Percentiles rank a stretch among this genome's conserved stretches.
phyloP scores from a whole-genome alignment of 768 basidiomycete species.

The Clitopilus passeckerianus region DNA sequence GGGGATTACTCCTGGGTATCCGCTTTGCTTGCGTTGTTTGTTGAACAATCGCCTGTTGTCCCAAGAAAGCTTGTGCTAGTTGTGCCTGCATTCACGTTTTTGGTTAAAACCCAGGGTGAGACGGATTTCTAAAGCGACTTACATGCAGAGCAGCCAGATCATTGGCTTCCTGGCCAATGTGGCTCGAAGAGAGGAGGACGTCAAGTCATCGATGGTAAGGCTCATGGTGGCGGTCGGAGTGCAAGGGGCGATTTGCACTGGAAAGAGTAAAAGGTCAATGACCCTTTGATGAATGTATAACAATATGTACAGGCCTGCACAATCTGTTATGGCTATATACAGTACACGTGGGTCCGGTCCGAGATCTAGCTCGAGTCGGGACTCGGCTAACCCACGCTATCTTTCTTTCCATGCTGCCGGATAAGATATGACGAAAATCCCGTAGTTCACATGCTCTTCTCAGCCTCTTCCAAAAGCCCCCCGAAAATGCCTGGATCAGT shows the following conservation, averaged over 20 bases:
- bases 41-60: slow-evolving; percentile 15
- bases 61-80: slow-evolving; percentile 40
- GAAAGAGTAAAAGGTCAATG: slow-evolving; percentile 7
- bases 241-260: slow-evolving; percentile 9
- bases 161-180: slow-evolving; percentile 51
- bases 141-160: slow-evolving; percentile 55
- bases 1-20: not conserved
- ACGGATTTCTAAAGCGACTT: slow-evolving; percentile 4
- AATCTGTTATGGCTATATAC: not conserved
- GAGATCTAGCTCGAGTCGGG: not conserved
- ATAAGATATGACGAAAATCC: not conserved
- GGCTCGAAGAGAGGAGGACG: slow-evolving; percentile 44
- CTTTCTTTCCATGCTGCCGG: not conserved
- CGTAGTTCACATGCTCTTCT: not conserved
- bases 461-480: slow-evolving; percentile 8
- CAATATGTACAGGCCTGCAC: not conserved
- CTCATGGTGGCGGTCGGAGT: slow-evolving; percentile 29
- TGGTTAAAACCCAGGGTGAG: not conserved
- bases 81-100: slow-evolving; percentile 29
- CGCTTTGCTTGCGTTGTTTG: slow-evolving; percentile 6
- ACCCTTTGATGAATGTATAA: slow-evolving; percentile 2
- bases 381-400: not conserved
- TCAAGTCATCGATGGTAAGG: slow-evolving; percentile 50
- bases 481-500: slow-evolving; percentile 15
- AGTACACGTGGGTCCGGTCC: not conserved